Conservation (phyloP, 129 eudicot species). For the Smallanthus sonchifolius region DNA sequence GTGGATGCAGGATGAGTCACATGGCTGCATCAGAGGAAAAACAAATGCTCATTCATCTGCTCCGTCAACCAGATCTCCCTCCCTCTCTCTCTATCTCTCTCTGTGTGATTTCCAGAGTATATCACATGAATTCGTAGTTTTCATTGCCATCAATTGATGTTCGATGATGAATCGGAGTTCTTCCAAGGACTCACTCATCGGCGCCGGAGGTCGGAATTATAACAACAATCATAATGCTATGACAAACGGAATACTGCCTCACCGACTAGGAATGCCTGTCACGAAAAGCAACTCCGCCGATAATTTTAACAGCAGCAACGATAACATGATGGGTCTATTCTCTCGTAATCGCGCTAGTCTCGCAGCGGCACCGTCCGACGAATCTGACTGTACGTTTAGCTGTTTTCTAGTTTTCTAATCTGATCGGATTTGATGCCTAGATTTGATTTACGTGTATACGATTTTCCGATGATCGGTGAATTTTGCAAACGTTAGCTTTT, state of each 20-base stretch:
- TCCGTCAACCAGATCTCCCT: slow-evolving; percentile 19
- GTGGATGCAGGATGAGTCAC: slow-evolving; percentile 3
- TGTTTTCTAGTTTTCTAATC: not conserved
- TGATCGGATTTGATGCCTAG: not conserved
- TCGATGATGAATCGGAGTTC: slow-evolving; percentile 47
- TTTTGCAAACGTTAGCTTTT: no score
- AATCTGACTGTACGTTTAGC: slow-evolving; percentile 47
- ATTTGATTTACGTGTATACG: not conserved
- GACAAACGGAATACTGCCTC: slow-evolving; percentile 25
- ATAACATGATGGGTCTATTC: slow-evolving; percentile 52
- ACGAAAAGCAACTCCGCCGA: slow-evolving; percentile 17
- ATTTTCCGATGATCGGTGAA: no score
- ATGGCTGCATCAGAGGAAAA: slow-evolving; percentile 14
- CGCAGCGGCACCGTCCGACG: slow-evolving; percentile 52
- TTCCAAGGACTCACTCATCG: slow-evolving; percentile 36
- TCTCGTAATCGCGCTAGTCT: slow-evolving; percentile 59
- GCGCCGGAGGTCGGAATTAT: slow-evolving; percentile 26
- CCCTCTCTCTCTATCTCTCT: slow-evolving; percentile 8
- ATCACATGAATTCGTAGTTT: not conserved
- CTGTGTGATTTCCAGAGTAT: not conserved
- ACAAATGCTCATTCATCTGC: slow-evolving; percentile 10
- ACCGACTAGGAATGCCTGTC: slow-evolving; percentile 45
- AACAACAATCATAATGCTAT: slow-evolving; percentile 9
- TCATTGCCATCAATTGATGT: not conserved
- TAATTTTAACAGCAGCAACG: slow-evolving; percentile 26